Conservation (phyloP, 768 basidiomycete genomes). For the Suillus variegatus region DNA sequence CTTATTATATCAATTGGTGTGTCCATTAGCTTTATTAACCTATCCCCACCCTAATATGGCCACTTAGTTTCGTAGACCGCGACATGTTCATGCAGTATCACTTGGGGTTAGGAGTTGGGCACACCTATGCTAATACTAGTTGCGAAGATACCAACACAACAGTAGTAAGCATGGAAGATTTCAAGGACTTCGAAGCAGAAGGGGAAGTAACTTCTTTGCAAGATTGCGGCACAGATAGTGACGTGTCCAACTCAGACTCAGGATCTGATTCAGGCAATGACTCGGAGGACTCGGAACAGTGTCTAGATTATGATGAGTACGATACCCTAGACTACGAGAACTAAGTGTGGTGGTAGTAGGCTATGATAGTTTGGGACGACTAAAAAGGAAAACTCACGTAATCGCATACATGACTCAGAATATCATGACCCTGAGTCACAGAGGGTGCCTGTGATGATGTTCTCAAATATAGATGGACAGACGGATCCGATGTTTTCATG, state of each 20-base stretch:
- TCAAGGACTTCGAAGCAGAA: background rate
- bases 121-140: background rate
- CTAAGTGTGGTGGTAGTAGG: too few species aligned
- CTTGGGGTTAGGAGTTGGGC: slow-evolving; percentile 11
- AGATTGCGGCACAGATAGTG: background rate
- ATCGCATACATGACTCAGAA: too few species aligned
- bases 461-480: too few species aligned
- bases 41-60: background rate
- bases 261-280: background rate
- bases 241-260: background rate
- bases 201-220: background rate
- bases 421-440: too few species aligned
- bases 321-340: background rate
- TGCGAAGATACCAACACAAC: background rate
- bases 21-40: background rate
- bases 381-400: too few species aligned
- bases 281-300: background rate
- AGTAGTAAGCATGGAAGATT: background rate
- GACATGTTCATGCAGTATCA: slow-evolving; percentile 11
- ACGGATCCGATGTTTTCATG: too few species aligned
- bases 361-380: too few species aligned
- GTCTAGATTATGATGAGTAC: background rate
- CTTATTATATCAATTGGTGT: slow-evolving; percentile 15
- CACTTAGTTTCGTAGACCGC: slow-evolving; percentile 8
- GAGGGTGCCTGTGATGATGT: too few species aligned